These are phyloP conservation scores for Posidonia oceanica DNA, from an alignment of 116 monocot species.

Conservation along the genomic window DNA sequence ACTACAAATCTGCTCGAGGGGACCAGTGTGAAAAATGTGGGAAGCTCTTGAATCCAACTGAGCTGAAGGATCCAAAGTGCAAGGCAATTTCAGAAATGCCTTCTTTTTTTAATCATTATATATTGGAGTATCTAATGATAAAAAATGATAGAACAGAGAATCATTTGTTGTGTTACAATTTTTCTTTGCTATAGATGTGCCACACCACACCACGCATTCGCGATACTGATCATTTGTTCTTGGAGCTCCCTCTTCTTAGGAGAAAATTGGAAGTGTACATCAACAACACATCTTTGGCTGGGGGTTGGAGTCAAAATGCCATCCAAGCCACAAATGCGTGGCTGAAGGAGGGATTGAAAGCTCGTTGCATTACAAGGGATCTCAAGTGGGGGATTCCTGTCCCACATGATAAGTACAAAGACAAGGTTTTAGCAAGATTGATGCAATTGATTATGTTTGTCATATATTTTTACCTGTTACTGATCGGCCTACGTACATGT, in stretches of 20 bases:
- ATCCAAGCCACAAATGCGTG: too few relatives aligned
- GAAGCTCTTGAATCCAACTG: slow-evolving; percentile 76
- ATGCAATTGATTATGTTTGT: too few relatives aligned
- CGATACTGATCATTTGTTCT: slow-evolving; percentile 86
- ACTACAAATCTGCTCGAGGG: slow-evolving; percentile 75
- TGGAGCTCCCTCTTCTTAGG: slow-evolving; percentile 67
- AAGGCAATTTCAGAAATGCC: slow-evolving; percentile 30
- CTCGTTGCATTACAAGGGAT: slow-evolving; percentile 27
- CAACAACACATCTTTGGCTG: slow-evolving; percentile 41
- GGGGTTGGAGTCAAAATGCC: slow-evolving; percentile 89
- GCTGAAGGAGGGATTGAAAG: too few relatives aligned
- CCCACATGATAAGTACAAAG: too few relatives aligned
- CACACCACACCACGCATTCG: slow-evolving; percentile 57
- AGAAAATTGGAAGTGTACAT: slow-evolving; percentile 69
- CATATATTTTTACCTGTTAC: too few relatives aligned
- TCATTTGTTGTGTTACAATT: slow-evolving; percentile 3
- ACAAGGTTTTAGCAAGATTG: too few relatives aligned
- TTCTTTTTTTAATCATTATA: too few relatives aligned
- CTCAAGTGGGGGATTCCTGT: too few relatives aligned
- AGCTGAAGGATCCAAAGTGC: slow-evolving; percentile 84
- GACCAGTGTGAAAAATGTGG: slow-evolving; percentile 97
- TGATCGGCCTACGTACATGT: too few relatives aligned
- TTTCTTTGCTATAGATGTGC: slow-evolving; percentile 41
- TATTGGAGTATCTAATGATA: not conserved
- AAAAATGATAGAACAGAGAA: slow-evolving; percentile 12